Evolutionary conservation across 768 basidiomycete genomes (phyloP).

Genomic region (Lepiota brunneoincarnata): DNA sequence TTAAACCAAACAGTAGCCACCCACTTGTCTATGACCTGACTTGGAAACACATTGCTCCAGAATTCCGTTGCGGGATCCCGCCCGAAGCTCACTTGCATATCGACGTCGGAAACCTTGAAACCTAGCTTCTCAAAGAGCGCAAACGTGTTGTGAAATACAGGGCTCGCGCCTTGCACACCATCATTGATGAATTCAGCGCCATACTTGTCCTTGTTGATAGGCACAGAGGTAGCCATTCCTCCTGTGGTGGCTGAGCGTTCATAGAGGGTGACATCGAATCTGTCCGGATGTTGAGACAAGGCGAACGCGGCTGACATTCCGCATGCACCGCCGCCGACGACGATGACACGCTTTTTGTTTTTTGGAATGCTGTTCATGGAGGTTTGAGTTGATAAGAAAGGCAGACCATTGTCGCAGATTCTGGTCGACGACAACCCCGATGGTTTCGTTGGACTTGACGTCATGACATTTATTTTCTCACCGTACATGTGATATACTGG

Average conservation of each 20-base stretch:
- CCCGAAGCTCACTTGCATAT: slow-evolving; percentile 31
- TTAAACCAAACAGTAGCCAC: too few relatives aligned
- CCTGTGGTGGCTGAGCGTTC: slow-evolving; percentile 25
- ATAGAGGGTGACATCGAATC: slow-evolving; percentile 25
- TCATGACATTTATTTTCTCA: too few relatives aligned
- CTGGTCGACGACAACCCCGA: too few relatives aligned
- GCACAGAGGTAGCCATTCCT: slow-evolving; percentile 29
- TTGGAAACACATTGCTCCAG: slow-evolving; percentile 30
- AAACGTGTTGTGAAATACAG: slow-evolving; percentile 28
- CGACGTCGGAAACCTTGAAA: slow-evolving; percentile 25
- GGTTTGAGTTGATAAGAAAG: background rate
- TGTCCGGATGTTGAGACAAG: slow-evolving; percentile 27
- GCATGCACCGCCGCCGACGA: slow-evolving; percentile 28
- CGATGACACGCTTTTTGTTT: slow-evolving; percentile 23
- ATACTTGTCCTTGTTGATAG: slow-evolving; percentile 22
- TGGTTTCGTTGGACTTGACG: too few relatives aligned
- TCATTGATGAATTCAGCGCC: slow-evolving; percentile 32
- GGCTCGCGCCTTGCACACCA: slow-evolving; percentile 31
- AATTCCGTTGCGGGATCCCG: slow-evolving; percentile 25
- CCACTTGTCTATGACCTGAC: slow-evolving; percentile 26
- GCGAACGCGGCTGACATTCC: slow-evolving; percentile 32
- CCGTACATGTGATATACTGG: too few relatives aligned
- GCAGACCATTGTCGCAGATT: background rate
- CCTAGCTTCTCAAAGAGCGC: slow-evolving; percentile 29
- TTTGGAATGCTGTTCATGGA: background rate